Evolutionary conservation across 2,329 filamentous ascomycete genomes (phyloP).

Genomic region (Cryphonectria naterciae): DNA sequence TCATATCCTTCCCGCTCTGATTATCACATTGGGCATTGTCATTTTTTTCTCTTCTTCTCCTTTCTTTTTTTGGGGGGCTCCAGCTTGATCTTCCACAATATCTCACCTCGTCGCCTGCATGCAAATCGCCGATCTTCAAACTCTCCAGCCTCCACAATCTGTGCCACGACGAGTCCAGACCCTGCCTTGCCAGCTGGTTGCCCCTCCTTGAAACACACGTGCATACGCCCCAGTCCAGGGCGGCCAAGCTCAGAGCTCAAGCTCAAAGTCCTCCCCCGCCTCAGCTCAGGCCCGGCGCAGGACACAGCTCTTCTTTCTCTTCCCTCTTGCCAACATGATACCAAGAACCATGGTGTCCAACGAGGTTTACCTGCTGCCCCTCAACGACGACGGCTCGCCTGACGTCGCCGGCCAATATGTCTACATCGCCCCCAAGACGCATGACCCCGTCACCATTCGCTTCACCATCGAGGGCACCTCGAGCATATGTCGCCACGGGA

Average conservation of each 20-base stretch:
- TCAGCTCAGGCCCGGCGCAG: conserved; percentile 20
- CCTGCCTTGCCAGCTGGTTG: background rate
- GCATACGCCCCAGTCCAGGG: conserved; percentile 19
- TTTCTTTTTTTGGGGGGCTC: background rate
- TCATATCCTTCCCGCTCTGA: background rate
- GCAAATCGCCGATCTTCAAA: background rate
- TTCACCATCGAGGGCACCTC: conserved; percentile 94
- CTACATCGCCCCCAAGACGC: conserved; percentile 77
- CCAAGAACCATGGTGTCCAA: conserved; percentile 66
- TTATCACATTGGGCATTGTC: background rate
- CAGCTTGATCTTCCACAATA: background rate
- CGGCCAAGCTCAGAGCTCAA: background rate
- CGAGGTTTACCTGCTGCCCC: conserved; percentile 83
- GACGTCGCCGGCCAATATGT: conserved; percentile 89
- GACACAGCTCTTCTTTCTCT: conserved; percentile 18
- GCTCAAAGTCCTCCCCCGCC: background rate
- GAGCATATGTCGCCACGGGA: conserved; percentile 92
- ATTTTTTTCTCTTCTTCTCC: too few relatives aligned
- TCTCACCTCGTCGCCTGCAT: background rate
- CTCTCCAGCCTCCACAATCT: conserved; percentile 8
- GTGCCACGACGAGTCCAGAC: background rate
- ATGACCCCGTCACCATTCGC: conserved; percentile 76
- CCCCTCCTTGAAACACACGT: conserved; percentile 25
- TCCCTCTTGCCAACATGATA: conserved; percentile 51
- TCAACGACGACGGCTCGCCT: conserved; percentile 92